Evolutionary conservation across 129 eudicot species (phyloP).

Genomic region (Flaveria robusta): DNA sequence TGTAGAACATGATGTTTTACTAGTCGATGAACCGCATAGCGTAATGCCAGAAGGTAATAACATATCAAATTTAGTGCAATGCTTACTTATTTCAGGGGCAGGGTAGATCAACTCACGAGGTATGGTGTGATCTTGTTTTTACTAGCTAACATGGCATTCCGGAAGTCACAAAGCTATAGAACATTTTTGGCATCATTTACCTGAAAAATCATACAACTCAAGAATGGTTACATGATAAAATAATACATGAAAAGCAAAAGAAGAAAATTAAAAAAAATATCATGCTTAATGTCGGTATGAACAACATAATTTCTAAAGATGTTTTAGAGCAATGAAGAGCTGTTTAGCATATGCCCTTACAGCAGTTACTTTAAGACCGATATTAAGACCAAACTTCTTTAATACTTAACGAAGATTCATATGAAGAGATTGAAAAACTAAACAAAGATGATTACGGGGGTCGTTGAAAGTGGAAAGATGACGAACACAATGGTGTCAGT

Average conservation of each 20-base stretch:
- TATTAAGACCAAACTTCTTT: slow-evolving; percentile 98
- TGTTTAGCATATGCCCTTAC: slow-evolving; percentile 94
- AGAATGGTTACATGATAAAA: too few species aligned
- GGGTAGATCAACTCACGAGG: slow-evolving; percentile 98
- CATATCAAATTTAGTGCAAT: too few species aligned
- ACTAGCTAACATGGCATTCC: slow-evolving; percentile 99
- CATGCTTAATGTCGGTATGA: slow-evolving; percentile 95
- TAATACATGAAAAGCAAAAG: too few species aligned
- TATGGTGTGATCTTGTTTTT: slow-evolving; percentile 95
- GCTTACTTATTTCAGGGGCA: slow-evolving; percentile 97
- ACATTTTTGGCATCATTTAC: slow-evolving; percentile 97
- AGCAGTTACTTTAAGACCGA: slow-evolving; percentile 96
- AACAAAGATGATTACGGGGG: too few species aligned
- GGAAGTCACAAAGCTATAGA: slow-evolving; percentile 92
- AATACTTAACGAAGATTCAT: too few species aligned
- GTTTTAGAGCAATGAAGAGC: slow-evolving; percentile 90
- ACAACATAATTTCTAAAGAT: slow-evolving; percentile 90
- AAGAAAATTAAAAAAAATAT: slow-evolving; percentile 25
- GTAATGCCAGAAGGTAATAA: neutral
- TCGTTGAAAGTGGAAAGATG: too few species aligned
- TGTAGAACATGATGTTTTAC: too few species aligned
- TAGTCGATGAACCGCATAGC: slow-evolving; percentile 8
- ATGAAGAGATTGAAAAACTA: too few species aligned
- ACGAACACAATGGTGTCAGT: slow-evolving; percentile 89
- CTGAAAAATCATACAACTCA: slow-evolving; percentile 37